These are phyloP conservation scores for Hevea brasiliensis DNA, from an alignment of 345 rosid genomes.

Conservation along the genomic window DNA sequence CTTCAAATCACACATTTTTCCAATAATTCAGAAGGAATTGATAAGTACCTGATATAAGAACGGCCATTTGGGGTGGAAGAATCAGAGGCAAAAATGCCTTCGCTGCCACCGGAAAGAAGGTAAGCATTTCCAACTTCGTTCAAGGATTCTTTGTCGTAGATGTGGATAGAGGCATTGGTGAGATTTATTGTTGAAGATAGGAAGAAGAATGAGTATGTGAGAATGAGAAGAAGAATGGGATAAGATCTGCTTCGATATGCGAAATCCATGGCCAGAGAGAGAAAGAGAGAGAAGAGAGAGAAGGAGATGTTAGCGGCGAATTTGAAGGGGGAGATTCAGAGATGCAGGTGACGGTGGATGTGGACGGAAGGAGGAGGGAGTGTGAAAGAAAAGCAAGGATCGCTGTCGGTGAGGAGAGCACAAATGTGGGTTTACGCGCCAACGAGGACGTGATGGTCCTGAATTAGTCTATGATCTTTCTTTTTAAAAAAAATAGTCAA, in stretches of 20 bases:
- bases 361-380: background rate
- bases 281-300: conserved; percentile 9
- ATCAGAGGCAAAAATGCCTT: conserved; percentile 61
- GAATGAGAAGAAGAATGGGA: conserved; percentile 4
- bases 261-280: conserved; percentile 42
- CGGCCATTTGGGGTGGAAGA: conserved; percentile 21
- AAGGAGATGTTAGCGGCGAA: conserved; percentile 20
- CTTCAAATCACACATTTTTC: conserved; percentile 6
- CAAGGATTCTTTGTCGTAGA: conserved; percentile 60
- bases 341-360: background rate
- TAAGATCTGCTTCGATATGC: conserved; percentile 15
- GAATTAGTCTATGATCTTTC: background rate
- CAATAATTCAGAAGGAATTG: background rate
- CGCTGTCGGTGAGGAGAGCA: conserved; percentile 11
- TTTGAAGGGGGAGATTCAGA: conserved; percentile 7
- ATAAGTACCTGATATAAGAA: conserved; percentile 60
- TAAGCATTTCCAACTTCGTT: conserved; percentile 77
- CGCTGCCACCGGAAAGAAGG: conserved; percentile 97
- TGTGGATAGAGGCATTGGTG: conserved; percentile 64
- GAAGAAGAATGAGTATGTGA: conserved; percentile 29
- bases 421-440: conserved; percentile 10
- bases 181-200: conserved; percentile 14
- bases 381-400: conserved; percentile 1
- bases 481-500: no score
- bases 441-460: background rate